phyloP scores from a whole-genome alignment of 768 basidiomycete genomes.

The Hericium erinaceus region DNA sequence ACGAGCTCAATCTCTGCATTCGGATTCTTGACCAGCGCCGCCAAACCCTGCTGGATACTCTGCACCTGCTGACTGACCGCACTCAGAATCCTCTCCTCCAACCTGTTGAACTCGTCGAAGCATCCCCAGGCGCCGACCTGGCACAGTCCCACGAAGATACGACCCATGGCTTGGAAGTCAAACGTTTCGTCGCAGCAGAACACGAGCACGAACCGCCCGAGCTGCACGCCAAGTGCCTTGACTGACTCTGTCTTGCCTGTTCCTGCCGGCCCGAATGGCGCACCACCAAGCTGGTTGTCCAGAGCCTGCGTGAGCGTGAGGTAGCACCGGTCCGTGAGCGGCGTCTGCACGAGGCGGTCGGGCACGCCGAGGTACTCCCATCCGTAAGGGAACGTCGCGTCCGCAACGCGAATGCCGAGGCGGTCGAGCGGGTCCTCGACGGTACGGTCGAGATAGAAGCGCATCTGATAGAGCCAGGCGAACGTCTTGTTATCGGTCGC shows the following conservation, averaged over 20 bases:
- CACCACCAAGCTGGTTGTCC: conserved; percentile 89
- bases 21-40: conserved; percentile 72
- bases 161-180: conserved; percentile 99
- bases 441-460: conserved; percentile 79
- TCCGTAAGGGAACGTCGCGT: conserved; percentile 91
- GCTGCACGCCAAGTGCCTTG: conserved; percentile 94
- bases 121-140: conserved; percentile 99
- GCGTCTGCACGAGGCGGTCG: conserved; percentile 95
- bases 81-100: conserved; percentile 95
- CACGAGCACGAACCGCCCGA: conserved; percentile 98
- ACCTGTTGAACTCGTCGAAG: conserved; percentile 95
- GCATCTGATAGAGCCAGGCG: conserved; percentile 96
- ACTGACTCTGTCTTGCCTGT: conserved; percentile 98
- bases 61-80: conserved; percentile 99
- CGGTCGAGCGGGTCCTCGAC: conserved; percentile 74
- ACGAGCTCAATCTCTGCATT: conserved; percentile 91
- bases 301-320: conserved; percentile 94
- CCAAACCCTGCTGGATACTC: conserved; percentile 93
- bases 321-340: conserved; percentile 94
- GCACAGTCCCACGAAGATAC: conserved; percentile 96
- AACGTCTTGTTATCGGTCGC: conserved; percentile 65
- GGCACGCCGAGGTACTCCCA: conserved; percentile 99
- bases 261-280: conserved; percentile 97
- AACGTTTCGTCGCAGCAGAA: conserved; percentile 99
- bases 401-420: conserved; percentile 75